A percentile compares a stretch with the other conserved stretches of the same genome.
Conservation (phyloP, 192 early-diverging fungal species). For the Gamsiella multidivaricata region DNA sequence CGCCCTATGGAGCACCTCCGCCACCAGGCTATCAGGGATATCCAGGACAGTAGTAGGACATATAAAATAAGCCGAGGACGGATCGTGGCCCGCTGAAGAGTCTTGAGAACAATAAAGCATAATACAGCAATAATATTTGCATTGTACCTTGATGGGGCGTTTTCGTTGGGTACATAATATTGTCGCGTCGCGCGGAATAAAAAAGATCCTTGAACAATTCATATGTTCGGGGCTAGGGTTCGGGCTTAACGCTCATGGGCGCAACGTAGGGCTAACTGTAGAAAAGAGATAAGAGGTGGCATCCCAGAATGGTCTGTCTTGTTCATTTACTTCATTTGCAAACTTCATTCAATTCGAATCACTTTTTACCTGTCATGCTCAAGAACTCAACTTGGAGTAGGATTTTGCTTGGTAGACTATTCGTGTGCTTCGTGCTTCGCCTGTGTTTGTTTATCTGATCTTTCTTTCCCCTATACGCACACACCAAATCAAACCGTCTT, state of each 20-base stretch:
- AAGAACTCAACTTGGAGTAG: conserved; percentile 47
- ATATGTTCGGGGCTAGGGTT: not conserved
- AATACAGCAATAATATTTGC: no score
- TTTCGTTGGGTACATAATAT: no score
- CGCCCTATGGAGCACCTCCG: conserved; percentile 46
- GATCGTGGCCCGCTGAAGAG: no score
- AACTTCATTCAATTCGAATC: conserved; percentile 5
- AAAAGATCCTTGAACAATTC: not conserved
- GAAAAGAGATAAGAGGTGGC: no score
- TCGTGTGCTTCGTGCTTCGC: not conserved
- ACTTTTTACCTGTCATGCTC: conserved; percentile 17
- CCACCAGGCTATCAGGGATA: conserved; percentile 42
- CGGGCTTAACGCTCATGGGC: no score
- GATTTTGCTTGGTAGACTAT: not conserved
- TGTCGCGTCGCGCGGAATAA: no score
- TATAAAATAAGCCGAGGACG: not conserved
- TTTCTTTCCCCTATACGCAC: not conserved
- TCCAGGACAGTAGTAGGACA: conserved; percentile 22
- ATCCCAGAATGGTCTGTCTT: no score
- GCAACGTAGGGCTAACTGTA: no score
- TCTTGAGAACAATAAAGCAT: no score
- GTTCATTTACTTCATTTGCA: no score
- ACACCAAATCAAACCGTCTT: not conserved
- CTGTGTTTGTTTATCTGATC: no score
- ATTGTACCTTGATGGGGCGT: no score